Conservation (phyloP, 768 basidiomycete species). For the Psilocybe subaeruginosa region DNA sequence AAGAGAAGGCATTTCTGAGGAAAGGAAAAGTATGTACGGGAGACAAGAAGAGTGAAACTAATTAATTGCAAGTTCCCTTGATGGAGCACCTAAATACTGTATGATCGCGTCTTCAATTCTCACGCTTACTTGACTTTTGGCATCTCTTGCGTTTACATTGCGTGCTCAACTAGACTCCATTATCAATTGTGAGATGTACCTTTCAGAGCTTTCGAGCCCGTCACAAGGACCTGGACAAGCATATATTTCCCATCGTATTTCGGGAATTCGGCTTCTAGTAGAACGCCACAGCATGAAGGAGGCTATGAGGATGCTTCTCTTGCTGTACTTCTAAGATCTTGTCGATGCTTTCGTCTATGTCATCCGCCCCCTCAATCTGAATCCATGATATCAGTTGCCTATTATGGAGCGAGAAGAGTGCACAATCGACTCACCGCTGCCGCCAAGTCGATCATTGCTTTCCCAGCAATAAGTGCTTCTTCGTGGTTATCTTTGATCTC, state of each 20-base stretch:
- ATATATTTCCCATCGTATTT: conserved; percentile 2
- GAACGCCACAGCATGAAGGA: conserved; percentile 90
- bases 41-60: conserved; percentile 8
- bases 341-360: conserved; percentile 92
- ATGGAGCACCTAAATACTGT: conserved; percentile 17
- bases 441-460: conserved; percentile 91
- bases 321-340: conserved; percentile 83
- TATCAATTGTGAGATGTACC: conserved; percentile 5
- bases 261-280: conserved; percentile 53
- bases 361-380: conserved; percentile 83
- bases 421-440: conserved; percentile 65
- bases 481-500: conserved; percentile 99
- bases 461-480: conserved; percentile 95
- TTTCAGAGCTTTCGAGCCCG: neutral
- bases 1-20: conserved; percentile 48
- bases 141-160: conserved; percentile 42
- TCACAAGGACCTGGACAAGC: conserved; percentile 7
- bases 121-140: conserved; percentile 45
- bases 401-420: conserved; percentile 2
- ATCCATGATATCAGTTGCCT: conserved; percentile 7
- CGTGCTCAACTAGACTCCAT: conserved; percentile 34
- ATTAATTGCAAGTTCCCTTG: neutral
- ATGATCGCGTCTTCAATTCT: conserved; percentile 64
- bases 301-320: conserved; percentile 88
- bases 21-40: neutral